phyloP scores from a whole-genome alignment of 2,329 filamentous ascomycete species.

The Calonectria ilicicola region DNA sequence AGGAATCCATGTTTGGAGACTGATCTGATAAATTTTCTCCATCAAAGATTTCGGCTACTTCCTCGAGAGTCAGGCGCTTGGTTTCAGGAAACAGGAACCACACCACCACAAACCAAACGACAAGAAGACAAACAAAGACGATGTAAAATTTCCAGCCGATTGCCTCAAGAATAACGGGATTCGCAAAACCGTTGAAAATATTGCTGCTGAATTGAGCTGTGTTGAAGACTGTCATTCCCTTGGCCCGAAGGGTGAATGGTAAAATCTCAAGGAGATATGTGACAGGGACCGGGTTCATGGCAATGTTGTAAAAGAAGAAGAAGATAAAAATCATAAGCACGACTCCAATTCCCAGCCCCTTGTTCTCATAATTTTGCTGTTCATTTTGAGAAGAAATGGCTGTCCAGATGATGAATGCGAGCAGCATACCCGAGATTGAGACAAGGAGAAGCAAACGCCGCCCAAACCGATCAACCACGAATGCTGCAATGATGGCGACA shows the following conservation, averaged over 20 bases:
- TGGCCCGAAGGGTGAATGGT: conserved; percentile 62
- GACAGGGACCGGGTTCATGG: conserved; percentile 61
- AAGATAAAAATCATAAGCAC: conserved; percentile 44
- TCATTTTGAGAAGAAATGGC: conserved; percentile 43
- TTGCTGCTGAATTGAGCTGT: not conserved
- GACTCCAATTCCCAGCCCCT: conserved; percentile 41
- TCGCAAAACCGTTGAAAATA: conserved; percentile 22
- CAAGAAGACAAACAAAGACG: conserved; percentile 2
- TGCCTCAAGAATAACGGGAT: conserved; percentile 8
- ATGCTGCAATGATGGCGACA: conserved; percentile 44
- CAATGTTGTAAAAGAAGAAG: conserved; percentile 61
- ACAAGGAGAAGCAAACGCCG: conserved; percentile 13
- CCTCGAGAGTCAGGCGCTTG: not conserved
- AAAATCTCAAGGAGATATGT: conserved; percentile 64
- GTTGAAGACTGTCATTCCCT: conserved; percentile 54
- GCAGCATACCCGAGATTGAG: conserved; percentile 42
- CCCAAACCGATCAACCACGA: conserved; percentile 33
- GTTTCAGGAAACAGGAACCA: conserved; percentile 10
- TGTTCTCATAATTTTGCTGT: conserved; percentile 30
- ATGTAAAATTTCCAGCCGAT: conserved; percentile 26
- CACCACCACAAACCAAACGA: not conserved
- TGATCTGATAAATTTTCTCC: not conserved
- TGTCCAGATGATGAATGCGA: conserved; percentile 48
- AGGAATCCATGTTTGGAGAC: too few relatives aligned
- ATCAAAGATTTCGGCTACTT: not conserved